Percentiles rank a stretch among this genome's conserved stretches.
phyloP scores from a whole-genome alignment of 768 basidiomycete genomes.

The Suillus cothurnatus region DNA sequence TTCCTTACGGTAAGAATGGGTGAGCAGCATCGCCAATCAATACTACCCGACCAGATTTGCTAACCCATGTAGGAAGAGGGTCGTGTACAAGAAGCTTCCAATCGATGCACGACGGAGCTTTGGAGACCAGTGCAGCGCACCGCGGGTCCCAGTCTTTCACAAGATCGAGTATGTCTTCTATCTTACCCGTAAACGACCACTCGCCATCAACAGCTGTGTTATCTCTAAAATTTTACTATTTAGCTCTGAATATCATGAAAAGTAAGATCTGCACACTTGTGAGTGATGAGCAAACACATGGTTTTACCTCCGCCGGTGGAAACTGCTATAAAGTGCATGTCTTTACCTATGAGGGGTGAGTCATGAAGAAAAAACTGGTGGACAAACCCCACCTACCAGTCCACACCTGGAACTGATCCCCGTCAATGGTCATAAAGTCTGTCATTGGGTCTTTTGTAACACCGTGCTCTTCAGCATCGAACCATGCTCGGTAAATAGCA shows the following conservation, averaged over 20 bases:
- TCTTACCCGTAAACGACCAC: conserved; percentile 24
- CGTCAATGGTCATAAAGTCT: conserved; percentile 13
- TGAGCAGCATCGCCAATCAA: conserved; percentile 35
- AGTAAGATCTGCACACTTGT: conserved; percentile 14
- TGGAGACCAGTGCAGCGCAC: conserved; percentile 24
- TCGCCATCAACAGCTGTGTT: conserved; percentile 22
- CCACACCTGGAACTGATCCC: conserved; percentile 20
- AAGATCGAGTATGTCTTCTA: conserved; percentile 24
- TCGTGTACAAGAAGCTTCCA: conserved; percentile 43
- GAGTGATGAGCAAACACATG: conserved; percentile 26
- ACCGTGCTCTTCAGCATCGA: conserved; percentile 21
- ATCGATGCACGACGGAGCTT: conserved; percentile 34
- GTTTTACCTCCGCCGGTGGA: conserved; percentile 19
- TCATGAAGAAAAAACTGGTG: not conserved
- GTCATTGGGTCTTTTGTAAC: conserved; percentile 23
- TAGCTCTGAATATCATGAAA: not conserved
- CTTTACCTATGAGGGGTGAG: conserved; percentile 11
- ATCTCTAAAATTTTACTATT: conserved; percentile 14
- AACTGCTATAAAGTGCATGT: conserved; percentile 23
- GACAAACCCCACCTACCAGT: conserved; percentile 16
- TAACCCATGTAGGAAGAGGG: conserved; percentile 41
- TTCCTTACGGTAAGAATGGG: conserved; percentile 30
- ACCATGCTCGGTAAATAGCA: conserved; percentile 30
- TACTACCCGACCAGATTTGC: conserved; percentile 20
- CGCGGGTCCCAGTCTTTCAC: conserved; percentile 29